Evolutionary conservation across 305 asterid species (phyloP).

Genomic region (Vinca major): DNA sequence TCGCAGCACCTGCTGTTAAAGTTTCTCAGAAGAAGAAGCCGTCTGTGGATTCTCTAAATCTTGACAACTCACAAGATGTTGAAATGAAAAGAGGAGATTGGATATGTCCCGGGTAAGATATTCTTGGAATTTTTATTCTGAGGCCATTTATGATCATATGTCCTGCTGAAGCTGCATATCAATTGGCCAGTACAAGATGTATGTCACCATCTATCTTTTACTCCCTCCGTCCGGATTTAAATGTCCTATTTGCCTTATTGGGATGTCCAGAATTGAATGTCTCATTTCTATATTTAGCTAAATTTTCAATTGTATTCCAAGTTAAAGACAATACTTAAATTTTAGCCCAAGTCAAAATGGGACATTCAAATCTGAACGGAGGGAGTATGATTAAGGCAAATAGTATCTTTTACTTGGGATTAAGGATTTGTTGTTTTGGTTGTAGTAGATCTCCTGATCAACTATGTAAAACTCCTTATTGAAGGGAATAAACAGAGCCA

Average conservation of each 20-base stretch:
- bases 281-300: too few relatives aligned
- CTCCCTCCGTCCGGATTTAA: too few relatives aligned
- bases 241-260: too few relatives aligned
- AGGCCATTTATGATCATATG: neutral
- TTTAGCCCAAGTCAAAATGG: too few relatives aligned
- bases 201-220: neutral
- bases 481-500: neutral
- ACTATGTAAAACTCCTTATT: neutral
- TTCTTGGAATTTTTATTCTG: neutral
- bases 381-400: too few relatives aligned
- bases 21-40: slow-evolving; percentile 32
- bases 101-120: slow-evolving; percentile 58
- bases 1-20: slow-evolving; percentile 37
- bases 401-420: neutral
- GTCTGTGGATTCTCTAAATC: slow-evolving; percentile 19
- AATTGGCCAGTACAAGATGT: neutral
- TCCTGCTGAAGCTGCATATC: neutral
- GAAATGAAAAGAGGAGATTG: slow-evolving; percentile 65
- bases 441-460: too few relatives aligned
- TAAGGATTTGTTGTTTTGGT: neutral
- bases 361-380: too few relatives aligned
- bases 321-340: too few relatives aligned
- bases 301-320: too few relatives aligned
- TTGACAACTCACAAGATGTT: slow-evolving; percentile 20
- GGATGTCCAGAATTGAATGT: too few relatives aligned